These are phyloP conservation scores for Chrysoporthe deuterocubensis DNA, from an alignment of 2,329 filamentous ascomycete species.

Conservation along the genomic window DNA sequence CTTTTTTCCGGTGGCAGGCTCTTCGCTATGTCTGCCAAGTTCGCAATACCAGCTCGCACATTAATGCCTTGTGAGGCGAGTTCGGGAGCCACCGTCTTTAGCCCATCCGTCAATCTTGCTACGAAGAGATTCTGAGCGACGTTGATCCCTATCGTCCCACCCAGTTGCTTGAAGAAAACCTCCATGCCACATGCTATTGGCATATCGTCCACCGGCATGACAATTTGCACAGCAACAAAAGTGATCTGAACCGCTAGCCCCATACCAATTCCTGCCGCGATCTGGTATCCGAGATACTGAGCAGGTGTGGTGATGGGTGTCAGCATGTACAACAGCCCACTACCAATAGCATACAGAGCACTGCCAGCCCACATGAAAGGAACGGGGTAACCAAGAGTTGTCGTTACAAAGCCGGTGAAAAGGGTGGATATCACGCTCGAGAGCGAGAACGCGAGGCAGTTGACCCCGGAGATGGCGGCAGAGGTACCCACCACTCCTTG, in stretches of 20 bases:
- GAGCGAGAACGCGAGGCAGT: conserved; percentile 18
- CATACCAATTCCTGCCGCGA: conserved; percentile 20
- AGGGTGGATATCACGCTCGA: conserved; percentile 13
- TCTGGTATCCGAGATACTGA: neutral
- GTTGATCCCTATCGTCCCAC: conserved; percentile 11
- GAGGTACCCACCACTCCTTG: conserved; percentile 17
- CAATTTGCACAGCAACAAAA: conserved; percentile 19
- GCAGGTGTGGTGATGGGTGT: neutral
- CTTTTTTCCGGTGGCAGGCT: neutral
- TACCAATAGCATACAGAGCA: conserved; percentile 14
- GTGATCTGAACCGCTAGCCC: conserved; percentile 19
- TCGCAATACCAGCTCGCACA: neutral
- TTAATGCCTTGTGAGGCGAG: neutral
- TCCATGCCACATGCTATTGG: conserved; percentile 12
- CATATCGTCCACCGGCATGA: conserved; percentile 12
- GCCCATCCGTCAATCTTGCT: neutral
- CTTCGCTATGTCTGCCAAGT: neutral
- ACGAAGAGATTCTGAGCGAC: conserved; percentile 13
- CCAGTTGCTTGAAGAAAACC: conserved; percentile 14
- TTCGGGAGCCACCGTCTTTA: neutral
- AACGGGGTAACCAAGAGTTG: neutral
- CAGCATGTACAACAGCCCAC: conserved; percentile 15
- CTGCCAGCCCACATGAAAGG: conserved; percentile 18
- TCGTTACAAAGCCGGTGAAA: conserved; percentile 14
- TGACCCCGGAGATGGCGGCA: conserved; percentile 18